Evolutionary conservation across 306 rosid species (phyloP).

Genomic region (Prunus mongolica): DNA sequence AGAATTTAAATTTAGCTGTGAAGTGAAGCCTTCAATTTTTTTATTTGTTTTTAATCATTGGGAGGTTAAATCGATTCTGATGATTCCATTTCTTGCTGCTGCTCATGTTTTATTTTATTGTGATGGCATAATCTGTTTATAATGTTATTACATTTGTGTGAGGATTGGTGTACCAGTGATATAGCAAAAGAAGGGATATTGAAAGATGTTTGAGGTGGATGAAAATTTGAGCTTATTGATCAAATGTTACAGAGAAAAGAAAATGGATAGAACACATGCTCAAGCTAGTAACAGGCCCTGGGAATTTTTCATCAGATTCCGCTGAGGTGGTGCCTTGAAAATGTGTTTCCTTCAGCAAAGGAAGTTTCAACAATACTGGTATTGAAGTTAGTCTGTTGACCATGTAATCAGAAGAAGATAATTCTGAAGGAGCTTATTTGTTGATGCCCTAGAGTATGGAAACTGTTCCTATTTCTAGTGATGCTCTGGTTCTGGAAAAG

Average conservation of each 20-base stretch:
- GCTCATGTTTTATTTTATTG: neutral
- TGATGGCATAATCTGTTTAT: neutral
- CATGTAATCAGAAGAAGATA: neutral
- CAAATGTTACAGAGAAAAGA: neutral
- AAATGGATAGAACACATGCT: neutral
- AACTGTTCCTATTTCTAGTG: too few species aligned
- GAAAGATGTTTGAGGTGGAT: neutral
- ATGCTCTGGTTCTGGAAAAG: too few species aligned
- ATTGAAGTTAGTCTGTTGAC: neutral
- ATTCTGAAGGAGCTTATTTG: too few species aligned
- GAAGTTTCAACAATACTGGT: neutral
- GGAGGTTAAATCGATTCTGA: neutral
- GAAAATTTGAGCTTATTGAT: neutral
- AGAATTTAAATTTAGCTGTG: neutral
- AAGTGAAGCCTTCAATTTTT: neutral
- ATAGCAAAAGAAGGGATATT: neutral
- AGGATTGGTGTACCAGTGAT: neutral
- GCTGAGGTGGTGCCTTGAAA: neutral
- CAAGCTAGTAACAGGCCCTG: neutral
- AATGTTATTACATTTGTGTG: neutral
- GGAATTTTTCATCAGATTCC: neutral
- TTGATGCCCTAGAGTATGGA: too few species aligned
- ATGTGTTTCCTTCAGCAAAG: neutral
- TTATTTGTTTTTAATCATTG: neutral
- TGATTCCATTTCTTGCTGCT: neutral